Conservation (phyloP, 164 flowering plant species). For the Vitis riparia region DNA sequence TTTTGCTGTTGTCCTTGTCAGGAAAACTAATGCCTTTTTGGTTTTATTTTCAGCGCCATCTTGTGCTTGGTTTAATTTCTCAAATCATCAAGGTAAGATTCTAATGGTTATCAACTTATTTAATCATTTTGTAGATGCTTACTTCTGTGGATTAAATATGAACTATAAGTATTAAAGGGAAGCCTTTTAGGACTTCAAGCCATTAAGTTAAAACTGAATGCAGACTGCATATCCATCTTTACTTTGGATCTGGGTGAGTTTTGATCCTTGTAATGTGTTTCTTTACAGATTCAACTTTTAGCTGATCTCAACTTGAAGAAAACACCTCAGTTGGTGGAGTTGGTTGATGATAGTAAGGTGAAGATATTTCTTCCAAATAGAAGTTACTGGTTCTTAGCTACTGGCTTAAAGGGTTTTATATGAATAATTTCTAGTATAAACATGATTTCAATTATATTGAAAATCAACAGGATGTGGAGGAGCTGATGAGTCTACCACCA, state of each 20-base stretch:
- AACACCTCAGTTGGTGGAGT: constrained; percentile 87
- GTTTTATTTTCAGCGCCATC: constrained; percentile 74
- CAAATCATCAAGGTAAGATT: constrained; percentile 82
- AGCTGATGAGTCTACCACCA: constrained; percentile 70
- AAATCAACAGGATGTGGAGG: constrained; percentile 71
- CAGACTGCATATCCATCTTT: background rate
- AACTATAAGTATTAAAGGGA: background rate
- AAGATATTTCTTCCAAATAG: background rate
- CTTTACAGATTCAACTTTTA: constrained; percentile 76
- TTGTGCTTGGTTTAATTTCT: constrained; percentile 85
- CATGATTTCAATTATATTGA: background rate
- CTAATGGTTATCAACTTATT: constrained; percentile 7
- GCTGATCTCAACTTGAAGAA: constrained; percentile 93
- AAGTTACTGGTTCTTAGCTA: background rate
- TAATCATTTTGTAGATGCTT: background rate
- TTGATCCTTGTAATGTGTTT: constrained; percentile 7
- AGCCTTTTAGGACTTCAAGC: background rate
- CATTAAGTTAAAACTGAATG: background rate
- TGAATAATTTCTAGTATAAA: background rate
- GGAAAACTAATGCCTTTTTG: constrained; percentile 7
- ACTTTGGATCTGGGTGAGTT: background rate
- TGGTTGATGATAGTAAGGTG: constrained; percentile 87
- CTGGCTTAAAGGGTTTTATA: background rate
- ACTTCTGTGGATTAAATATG: background rate
- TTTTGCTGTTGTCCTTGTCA: background rate